Evolutionary conservation across 768 basidiomycete genomes (phyloP), one percentile per base, ranked within the genome.

Genomic region (Lentinula sp.): DNA sequence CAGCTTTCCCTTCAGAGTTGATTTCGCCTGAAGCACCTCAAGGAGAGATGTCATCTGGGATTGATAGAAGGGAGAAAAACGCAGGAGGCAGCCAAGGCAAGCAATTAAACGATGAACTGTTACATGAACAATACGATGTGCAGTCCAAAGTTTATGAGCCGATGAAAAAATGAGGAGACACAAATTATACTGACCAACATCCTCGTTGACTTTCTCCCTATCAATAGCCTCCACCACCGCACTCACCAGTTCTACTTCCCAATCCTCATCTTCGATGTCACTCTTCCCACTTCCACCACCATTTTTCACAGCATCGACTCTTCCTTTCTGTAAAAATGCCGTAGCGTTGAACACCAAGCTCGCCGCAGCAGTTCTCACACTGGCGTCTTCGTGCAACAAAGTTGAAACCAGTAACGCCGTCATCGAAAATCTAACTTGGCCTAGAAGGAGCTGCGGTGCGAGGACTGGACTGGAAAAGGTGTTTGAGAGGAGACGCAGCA

Each of bases 101-200:
- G 91, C 93, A 0, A 84, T 79, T 45, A 97, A 74, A 12, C 94
- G 90, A 70, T 97, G 91, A 1, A 95, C 92, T 91, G 41, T n/a
- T 42, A 56, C 23, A 67, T 7, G 59, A 16, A 43, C 61, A 37
- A 55, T 2, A 28, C 20, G 28, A 15, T 20, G 42, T 36, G 28
- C 16, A 62, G 61, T 49, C 53, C 28, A 59, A 28, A 55, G n/a
- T 18, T 42, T 6, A n/a, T 49, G 45, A 39, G 58, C 12, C 32
- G 16, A 3, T 10, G 9, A 41, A 36, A 28, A 51, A 51, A 36
- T 33, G 4, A 7, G 42, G 46, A 46, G 64, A 62, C 45, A 50
- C 50, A 18, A 13, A 56, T 28, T 28, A 57, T 37, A 71, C 91
- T 73, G 60, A 90, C 93, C 86, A 66, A 92, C 85, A 68, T 95